phyloP scores from a whole-genome alignment of 495 filamentous ascomycete genomes.

The Hypoxylon trugodes region DNA sequence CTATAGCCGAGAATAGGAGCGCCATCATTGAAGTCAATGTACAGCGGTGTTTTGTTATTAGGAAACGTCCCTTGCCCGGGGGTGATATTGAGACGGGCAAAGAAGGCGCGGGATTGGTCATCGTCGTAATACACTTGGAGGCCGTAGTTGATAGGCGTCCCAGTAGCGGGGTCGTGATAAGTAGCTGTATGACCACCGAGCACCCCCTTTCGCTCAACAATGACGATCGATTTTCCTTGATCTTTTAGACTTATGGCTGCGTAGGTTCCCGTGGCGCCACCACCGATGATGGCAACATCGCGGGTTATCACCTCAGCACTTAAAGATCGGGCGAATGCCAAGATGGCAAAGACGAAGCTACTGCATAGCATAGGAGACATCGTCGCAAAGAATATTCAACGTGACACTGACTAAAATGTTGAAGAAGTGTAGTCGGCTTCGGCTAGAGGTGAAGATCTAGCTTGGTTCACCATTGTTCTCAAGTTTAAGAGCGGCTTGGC shows the following conservation, averaged over 20 bases:
- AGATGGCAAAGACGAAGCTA: slow-evolving; percentile 12
- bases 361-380: not conserved
- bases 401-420: slow-evolving; percentile 1
- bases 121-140: slow-evolving; percentile 53
- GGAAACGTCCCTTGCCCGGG: slow-evolving; percentile 18
- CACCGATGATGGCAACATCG: slow-evolving; percentile 59
- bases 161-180: slow-evolving; percentile 54
- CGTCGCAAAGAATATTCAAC: not conserved
- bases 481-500: slow-evolving; percentile 4
- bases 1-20: slow-evolving; percentile 22
- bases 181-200: slow-evolving; percentile 58
- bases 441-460: slow-evolving; percentile 1
- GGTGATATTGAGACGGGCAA: slow-evolving; percentile 49
- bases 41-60: slow-evolving; percentile 2
- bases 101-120: slow-evolving; percentile 44
- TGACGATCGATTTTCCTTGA: slow-evolving; percentile 49
- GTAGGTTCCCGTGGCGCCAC: slow-evolving; percentile 59
- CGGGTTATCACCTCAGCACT: slow-evolving; percentile 31
- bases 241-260: slow-evolving; percentile 56
- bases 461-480: slow-evolving; percentile 6
- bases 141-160: slow-evolving; percentile 55
- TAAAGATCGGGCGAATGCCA: slow-evolving; percentile 11
- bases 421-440: not conserved
- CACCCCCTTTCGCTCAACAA: slow-evolving; percentile 52
- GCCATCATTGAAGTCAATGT: slow-evolving; percentile 34